Evolutionary conservation across 441 rosid species (phyloP).

Genomic region (Theobroma grandiflorum): DNA sequence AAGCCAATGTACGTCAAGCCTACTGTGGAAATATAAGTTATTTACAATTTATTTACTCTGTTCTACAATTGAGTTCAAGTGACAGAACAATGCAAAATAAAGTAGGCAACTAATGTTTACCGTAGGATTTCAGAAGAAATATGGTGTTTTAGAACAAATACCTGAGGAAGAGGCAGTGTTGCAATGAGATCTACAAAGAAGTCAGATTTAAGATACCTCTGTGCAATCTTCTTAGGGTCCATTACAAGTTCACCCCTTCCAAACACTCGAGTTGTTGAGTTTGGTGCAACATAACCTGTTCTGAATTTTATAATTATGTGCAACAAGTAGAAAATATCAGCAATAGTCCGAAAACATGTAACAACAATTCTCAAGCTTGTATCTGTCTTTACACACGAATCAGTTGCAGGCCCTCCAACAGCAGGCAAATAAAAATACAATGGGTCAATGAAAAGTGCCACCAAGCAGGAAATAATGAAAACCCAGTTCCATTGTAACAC

Average conservation of each 20-base stretch:
- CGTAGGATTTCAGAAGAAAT: not conserved
- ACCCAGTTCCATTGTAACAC: conserved; percentile 86
- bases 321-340: conserved; percentile 85
- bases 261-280: conserved; percentile 74
- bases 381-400: conserved; percentile 74
- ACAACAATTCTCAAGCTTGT: conserved; percentile 58
- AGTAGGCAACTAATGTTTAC: not conserved
- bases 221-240: conserved; percentile 83
- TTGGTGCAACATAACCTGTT: conserved; percentile 88
- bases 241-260: conserved; percentile 97
- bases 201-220: conserved; percentile 77
- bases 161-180: conserved; percentile 97
- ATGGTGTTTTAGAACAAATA: conserved; percentile 35
- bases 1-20: not conserved
- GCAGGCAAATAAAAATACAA: conserved; percentile 81
- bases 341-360: conserved; percentile 78
- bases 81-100: not conserved
- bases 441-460: conserved; percentile 93
- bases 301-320: conserved; percentile 89
- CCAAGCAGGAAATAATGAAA: conserved; percentile 76
- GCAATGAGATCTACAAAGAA: conserved; percentile 93
- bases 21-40: not conserved
- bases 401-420: conserved; percentile 46
- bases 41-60: conserved; percentile 18
- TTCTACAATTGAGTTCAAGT: conserved; percentile 11